These are phyloP conservation scores for Corynascus novoguineensis DNA, from an alignment of 495 filamentous ascomycete species.

Conservation along the genomic window DNA sequence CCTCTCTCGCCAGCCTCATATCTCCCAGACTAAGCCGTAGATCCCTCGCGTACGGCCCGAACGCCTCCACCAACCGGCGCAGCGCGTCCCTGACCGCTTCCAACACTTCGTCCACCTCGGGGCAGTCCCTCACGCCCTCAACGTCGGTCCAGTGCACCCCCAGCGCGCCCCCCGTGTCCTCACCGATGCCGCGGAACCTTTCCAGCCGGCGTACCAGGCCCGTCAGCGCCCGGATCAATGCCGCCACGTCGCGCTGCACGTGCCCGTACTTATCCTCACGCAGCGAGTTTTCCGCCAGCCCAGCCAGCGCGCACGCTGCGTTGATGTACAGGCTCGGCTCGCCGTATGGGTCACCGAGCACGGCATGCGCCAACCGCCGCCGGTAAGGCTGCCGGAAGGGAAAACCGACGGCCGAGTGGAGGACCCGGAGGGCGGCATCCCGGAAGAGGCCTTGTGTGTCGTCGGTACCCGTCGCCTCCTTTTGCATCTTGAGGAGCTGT, in stretches of 20 bases:
- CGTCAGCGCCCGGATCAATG: slow-evolving; percentile 66
- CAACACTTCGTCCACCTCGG: slow-evolving; percentile 60
- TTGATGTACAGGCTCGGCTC: slow-evolving; percentile 60
- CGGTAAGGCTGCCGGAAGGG: slow-evolving; percentile 67
- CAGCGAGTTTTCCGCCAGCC: slow-evolving; percentile 64
- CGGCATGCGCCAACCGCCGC: slow-evolving; percentile 53
- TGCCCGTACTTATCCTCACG: slow-evolving; percentile 82
- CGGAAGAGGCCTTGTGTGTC: slow-evolving; percentile 36
- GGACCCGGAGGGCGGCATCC: slow-evolving; percentile 27
- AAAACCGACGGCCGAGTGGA: slow-evolving; percentile 56
- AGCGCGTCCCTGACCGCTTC: slow-evolving; percentile 55
- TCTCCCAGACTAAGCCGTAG: slow-evolving; percentile 61
- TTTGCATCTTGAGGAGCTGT: slow-evolving; percentile 41
- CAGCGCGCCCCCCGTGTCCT: slow-evolving; percentile 45
- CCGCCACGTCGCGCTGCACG: slow-evolving; percentile 71
- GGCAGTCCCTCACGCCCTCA: slow-evolving; percentile 38
- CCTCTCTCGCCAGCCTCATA: slow-evolving; percentile 63
- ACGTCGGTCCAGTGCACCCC: slow-evolving; percentile 80
- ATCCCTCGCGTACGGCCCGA: slow-evolving; percentile 62
- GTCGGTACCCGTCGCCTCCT: slow-evolving; percentile 38
- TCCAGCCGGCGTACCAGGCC: slow-evolving; percentile 63
- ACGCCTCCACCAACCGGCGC: slow-evolving; percentile 55
- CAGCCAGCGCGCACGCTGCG: slow-evolving; percentile 62
- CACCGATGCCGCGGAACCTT: slow-evolving; percentile 52
- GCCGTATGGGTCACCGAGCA: slow-evolving; percentile 64